phyloP scores from a whole-genome alignment of 441 rosid genomes.

The Rhodomyrtus psidioides region DNA sequence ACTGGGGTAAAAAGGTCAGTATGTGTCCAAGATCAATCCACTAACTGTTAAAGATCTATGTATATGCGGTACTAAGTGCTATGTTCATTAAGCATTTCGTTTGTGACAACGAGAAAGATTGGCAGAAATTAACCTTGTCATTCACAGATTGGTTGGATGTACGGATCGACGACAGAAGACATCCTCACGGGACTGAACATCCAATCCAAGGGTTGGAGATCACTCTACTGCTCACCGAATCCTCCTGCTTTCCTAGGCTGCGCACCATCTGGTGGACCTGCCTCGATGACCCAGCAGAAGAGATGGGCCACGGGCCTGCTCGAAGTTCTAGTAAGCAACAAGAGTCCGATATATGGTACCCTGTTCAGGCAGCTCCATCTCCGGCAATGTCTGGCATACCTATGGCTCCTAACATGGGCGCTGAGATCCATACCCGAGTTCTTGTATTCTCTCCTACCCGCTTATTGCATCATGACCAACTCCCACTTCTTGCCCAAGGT shows the following conservation, averaged over 20 bases:
- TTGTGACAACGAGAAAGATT: neutral
- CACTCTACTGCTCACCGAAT: conserved; percentile 2
- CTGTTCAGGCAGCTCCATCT: conserved; percentile 17
- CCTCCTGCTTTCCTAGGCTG: conserved; percentile 39
- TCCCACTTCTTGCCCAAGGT: conserved; percentile 40
- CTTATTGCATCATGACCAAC: conserved; percentile 37
- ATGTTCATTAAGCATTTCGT: neutral
- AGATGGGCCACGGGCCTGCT: conserved; percentile 45
- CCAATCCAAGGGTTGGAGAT: conserved; percentile 56
- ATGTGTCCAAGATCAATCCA: too few species aligned
- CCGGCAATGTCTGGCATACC: conserved; percentile 26
- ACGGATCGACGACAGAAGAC: conserved; percentile 44
- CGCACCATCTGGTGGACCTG: conserved; percentile 22
- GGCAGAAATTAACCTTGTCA: neutral
- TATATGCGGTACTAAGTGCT: neutral
- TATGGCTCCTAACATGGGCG: conserved; percentile 17
- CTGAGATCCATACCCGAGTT: conserved; percentile 32
- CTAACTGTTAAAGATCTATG: neutral
- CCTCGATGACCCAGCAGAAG: conserved; percentile 35
- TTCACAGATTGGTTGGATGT: conserved; percentile 36
- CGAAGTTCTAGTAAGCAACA: conserved; percentile 22
- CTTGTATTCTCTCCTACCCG: conserved; percentile 29
- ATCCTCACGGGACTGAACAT: conserved; percentile 35
- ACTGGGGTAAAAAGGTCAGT: conserved; percentile 51
- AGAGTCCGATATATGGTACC: conserved; percentile 13